These are phyloP conservation scores for Elaphomyces granulatus DNA, from an alignment of 495 filamentous ascomycete species.

Conservation along the genomic window DNA sequence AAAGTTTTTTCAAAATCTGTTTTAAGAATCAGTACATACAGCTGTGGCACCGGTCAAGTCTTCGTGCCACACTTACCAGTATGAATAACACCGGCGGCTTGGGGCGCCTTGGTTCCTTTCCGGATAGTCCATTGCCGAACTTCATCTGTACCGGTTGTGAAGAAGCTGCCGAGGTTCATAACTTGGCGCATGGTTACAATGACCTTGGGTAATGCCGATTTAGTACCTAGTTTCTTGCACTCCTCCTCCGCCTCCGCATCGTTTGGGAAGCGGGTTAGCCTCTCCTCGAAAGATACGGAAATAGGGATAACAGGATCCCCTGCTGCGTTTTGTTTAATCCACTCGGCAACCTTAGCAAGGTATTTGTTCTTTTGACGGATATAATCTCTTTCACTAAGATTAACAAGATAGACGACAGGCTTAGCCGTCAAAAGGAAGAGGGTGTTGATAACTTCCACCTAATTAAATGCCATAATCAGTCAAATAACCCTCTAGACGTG, in stretches of 20 bases:
- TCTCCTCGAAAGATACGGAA: conserved; percentile 84
- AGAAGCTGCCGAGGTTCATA: conserved; percentile 86
- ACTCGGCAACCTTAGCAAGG: conserved; percentile 78
- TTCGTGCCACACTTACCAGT: conserved; percentile 32
- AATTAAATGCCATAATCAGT: conserved; percentile 5
- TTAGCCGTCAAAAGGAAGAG: conserved; percentile 92
- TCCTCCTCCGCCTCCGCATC: conserved; percentile 74
- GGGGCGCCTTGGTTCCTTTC: conserved; percentile 90
- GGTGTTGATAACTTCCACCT: conserved; percentile 98
- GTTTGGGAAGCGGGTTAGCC: conserved; percentile 60
- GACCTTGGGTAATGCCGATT: conserved; percentile 84
- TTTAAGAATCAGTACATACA: conserved; percentile 2
- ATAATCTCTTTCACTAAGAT: conserved; percentile 93
- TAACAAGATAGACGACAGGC: conserved; percentile 93
- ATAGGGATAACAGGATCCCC: conserved; percentile 88
- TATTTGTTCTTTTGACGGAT: conserved; percentile 99
- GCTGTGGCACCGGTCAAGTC: background rate
- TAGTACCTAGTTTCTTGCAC: conserved; percentile 74
- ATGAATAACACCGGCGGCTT: conserved; percentile 96
- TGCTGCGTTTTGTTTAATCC: conserved; percentile 78
- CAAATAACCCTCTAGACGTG: too few relatives aligned
- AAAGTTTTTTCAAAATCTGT: conserved; percentile 98
- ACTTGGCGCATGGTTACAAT: conserved; percentile 86
- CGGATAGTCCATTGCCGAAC: conserved; percentile 98
- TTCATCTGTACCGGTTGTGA: conserved; percentile 94